Base-by-base conservation (phyloP, 768 basidiomycete species). In the Xerocomus brunneocitrinus region DNA sequence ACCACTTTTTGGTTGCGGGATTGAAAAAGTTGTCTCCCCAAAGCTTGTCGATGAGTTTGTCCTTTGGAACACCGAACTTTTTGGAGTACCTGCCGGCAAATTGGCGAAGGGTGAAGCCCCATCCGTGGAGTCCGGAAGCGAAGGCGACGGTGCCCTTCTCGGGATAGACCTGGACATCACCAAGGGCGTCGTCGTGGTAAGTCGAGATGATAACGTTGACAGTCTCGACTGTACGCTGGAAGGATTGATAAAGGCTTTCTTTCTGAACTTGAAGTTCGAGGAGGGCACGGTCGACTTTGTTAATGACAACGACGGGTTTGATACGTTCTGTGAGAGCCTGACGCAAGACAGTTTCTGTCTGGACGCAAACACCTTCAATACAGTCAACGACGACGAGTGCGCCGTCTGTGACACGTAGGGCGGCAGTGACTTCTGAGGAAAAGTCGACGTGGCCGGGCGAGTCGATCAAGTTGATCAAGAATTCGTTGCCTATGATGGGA, bases 1-100 rank as follows among this genome's bases (percentile, higher is more conserved):
- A 82, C 97, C 97, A 98, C 76, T 99, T 99, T 73, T 85, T 85
- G 36, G 95, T 98, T 50, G 84, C 79, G 52, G 95, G 91, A 80
- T 98, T 99, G 83, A 98, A 98, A 80, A 77, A 99, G 80, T 98
- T 98, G 80, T 99, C 97, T 50, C 97, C 97, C 97, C 97, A 99
- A 44, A 99, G 84, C 76, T 89, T 95, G 56, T 72, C 63, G 89
- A 99, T 95, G 84, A 99, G 92, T 83, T 98, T 98, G 60, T 90
- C 89, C 78, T 95, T 95, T 76, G 95, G 90, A 19, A 98, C 95
- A 83, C 95, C 94, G 65, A 99, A 99, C 75, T 92, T 98, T 82
- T 98, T 98, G 60, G 91, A 82, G 74, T 99, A 99, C 54, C 95
- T 87, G 58, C 70, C 67, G 47, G 97, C 94, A 72, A 99, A 99